Conservation (phyloP, 177 flowering plant species). For the Vitis hybrid region DNA sequence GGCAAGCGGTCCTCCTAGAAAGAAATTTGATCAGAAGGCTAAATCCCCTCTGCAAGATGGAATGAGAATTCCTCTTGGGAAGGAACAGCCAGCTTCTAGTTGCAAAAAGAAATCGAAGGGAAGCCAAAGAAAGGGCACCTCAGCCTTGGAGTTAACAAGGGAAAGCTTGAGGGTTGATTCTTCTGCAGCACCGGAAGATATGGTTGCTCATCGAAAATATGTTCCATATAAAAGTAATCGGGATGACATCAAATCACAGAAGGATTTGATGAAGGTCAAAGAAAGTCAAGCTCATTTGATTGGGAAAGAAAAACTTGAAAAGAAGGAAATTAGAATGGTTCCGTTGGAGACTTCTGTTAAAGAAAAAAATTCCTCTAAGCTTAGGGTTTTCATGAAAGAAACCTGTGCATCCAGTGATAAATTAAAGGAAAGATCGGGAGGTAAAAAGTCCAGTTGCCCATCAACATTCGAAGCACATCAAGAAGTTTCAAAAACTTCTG, state of each 20-base stretch:
- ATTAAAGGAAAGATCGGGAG: slow-evolving; percentile 29
- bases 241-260: slow-evolving; percentile 10
- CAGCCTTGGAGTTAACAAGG: slow-evolving; percentile 7
- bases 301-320: slow-evolving; percentile 37
- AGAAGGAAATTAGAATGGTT: slow-evolving; percentile 31
- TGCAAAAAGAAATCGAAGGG: slow-evolving; percentile 30
- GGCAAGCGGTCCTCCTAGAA: slow-evolving; percentile 14
- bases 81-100: slow-evolving; percentile 20
- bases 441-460: slow-evolving; percentile 24
- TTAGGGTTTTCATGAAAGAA: slow-evolving; percentile 22
- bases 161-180: slow-evolving; percentile 24
- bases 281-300: slow-evolving; percentile 33
- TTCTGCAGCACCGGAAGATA: slow-evolving; percentile 22
- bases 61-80: slow-evolving; percentile 16
- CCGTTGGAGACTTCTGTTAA: slow-evolving; percentile 21
- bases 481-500: slow-evolving; percentile 15
- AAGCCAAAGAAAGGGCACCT: background rate
- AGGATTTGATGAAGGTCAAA: slow-evolving; percentile 29
- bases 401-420: slow-evolving; percentile 14
- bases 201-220: background rate
- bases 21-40: slow-evolving; percentile 18
- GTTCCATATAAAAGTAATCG: slow-evolving; percentile 2
- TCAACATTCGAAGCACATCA: slow-evolving; percentile 21
- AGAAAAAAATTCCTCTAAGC: slow-evolving; percentile 21
- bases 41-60: slow-evolving; percentile 15